Conservation (phyloP, 805 yeast species). For the Candida caryicola region DNA sequence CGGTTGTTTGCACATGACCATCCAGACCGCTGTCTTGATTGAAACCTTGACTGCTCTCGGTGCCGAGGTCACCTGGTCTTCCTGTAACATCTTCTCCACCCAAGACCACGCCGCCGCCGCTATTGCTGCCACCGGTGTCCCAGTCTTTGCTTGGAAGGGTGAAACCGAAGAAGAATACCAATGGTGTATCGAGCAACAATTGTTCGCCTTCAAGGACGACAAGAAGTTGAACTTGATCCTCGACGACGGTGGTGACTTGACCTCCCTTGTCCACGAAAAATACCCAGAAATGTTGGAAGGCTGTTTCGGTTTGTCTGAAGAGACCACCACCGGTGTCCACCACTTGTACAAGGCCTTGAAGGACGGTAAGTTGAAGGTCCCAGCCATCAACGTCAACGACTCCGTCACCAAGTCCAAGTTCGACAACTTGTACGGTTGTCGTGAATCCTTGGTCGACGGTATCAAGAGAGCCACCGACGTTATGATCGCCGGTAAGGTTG, state of each 20-base stretch:
- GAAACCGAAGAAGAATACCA: conserved; percentile 99
- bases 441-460: conserved; percentile 98
- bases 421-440: conserved; percentile 99
- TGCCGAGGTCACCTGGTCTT: conserved; percentile 99
- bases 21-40: conserved; percentile 97
- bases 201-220: conserved; percentile 94
- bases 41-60: conserved; percentile 97
- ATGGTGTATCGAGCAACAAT: conserved; percentile 99
- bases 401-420: conserved; percentile 98
- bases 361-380: conserved; percentile 88
- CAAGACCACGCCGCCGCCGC: conserved; percentile 99
- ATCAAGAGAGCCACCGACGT: conserved; percentile 99
- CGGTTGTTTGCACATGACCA: conserved; percentile 99
- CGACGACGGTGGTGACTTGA: conserved; percentile 99
- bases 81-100: conserved; percentile 98
- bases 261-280: conserved; percentile 93
- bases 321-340: conserved; percentile 99
- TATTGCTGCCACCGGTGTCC: conserved; percentile 98
- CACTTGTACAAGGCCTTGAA: conserved; percentile 94
- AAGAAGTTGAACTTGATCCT: conserved; percentile 93
- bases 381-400: conserved; percentile 99
- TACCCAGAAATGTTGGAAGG: conserved; percentile 95
- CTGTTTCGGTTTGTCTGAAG: conserved; percentile 97
- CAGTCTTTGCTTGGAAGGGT: conserved; percentile 99
- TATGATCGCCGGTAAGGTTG: conserved; percentile 99